Percentiles rank a stretch among this genome's conserved stretches.
Evolutionary conservation across 2,329 filamentous ascomycete species (phyloP).

Genomic region (Aspergillus sergii): DNA sequence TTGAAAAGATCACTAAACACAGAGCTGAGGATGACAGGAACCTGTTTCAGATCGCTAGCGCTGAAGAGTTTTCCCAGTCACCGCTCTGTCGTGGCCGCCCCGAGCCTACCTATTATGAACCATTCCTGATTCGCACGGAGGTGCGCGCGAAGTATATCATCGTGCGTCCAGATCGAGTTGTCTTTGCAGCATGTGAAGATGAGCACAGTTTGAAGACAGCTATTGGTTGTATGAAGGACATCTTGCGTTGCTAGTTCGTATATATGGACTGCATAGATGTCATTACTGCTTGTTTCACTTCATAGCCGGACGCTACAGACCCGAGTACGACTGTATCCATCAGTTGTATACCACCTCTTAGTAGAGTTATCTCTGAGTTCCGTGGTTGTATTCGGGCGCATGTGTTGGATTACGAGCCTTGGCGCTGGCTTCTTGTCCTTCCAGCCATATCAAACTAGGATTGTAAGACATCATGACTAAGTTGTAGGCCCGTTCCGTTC

Average conservation of each 20-base stretch:
- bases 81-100: slow-evolving; percentile 32
- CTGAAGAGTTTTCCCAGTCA: slow-evolving; percentile 32
- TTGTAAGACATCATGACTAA: too few species aligned
- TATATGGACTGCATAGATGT: neutral
- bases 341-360: too few species aligned
- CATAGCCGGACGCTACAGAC: neutral
- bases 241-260: neutral
- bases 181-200: slow-evolving; percentile 35
- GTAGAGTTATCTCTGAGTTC: too few species aligned
- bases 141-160: slow-evolving; percentile 31
- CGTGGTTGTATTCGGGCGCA: too few species aligned
- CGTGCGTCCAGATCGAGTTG: slow-evolving; percentile 36
- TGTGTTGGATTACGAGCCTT: too few species aligned
- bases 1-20: slow-evolving; percentile 5
- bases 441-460: too few species aligned
- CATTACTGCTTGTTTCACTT: neutral
- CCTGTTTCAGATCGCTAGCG: slow-evolving; percentile 29
- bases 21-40: neutral
- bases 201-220: neutral
- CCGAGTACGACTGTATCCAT: too few species aligned
- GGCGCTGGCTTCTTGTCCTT: too few species aligned
- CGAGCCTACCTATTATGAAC: slow-evolving; percentile 32
- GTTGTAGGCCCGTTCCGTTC: too few species aligned
- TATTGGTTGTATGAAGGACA: neutral
- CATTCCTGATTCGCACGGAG: slow-evolving; percentile 25